A percentile compares a stretch with the other conserved stretches of the same genome.
phyloP scores from a whole-genome alignment of 2,329 filamentous ascomycete genomes.

The Aspergillus sergii region DNA sequence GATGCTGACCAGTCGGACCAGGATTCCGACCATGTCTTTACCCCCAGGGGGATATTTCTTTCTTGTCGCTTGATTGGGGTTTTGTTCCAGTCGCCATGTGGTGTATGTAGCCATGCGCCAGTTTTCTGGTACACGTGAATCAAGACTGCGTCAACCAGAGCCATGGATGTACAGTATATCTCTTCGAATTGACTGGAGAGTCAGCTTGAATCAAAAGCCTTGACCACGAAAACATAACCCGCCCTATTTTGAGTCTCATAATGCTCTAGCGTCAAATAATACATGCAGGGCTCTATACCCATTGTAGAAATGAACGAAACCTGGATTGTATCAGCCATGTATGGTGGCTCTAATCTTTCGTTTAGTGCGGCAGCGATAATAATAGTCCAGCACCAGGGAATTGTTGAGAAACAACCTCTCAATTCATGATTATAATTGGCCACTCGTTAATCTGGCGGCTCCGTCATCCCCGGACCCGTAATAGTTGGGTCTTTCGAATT shows the following conservation, averaged over 20 bases:
- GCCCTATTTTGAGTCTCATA: background rate
- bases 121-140: background rate
- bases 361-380: background rate
- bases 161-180: background rate
- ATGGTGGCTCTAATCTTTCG: background rate
- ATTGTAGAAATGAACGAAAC: background rate
- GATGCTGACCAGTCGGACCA: background rate
- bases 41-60: background rate
- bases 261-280: background rate
- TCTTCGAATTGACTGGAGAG: background rate
- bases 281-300: background rate
- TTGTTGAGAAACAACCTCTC: background rate
- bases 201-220: background rate
- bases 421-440: background rate
- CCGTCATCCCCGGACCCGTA: background rate
- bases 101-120: background rate
- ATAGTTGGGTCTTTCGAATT: background rate
- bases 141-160: background rate
- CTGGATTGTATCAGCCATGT: background rate
- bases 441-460: background rate
- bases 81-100: background rate
- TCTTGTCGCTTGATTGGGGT: background rate
- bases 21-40: background rate
- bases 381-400: background rate
- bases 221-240: background rate